Evolutionary conservation across 108 stramenopile genomes (phyloP).

Genomic region (Conticribra guillardii): DNA sequence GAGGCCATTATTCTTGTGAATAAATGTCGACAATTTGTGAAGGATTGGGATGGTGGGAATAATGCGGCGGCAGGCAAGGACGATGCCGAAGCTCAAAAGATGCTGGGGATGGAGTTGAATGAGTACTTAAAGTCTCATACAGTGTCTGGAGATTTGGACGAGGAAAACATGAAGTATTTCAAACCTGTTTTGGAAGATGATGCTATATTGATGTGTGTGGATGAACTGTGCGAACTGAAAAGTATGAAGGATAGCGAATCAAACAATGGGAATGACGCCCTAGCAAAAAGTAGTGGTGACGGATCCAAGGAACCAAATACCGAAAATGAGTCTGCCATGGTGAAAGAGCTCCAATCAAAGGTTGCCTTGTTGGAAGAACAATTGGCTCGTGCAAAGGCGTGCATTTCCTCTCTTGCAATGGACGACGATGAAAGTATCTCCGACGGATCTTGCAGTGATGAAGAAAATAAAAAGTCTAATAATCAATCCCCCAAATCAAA

Average conservation of each 20-base stretch:
- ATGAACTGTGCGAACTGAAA: conserved; percentile 54
- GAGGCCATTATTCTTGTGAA: conserved; percentile 47
- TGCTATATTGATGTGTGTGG: conserved; percentile 55
- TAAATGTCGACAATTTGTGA: conserved; percentile 49
- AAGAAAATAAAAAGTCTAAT: conserved; percentile 1
- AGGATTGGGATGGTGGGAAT: conserved; percentile 24
- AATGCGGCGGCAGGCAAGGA: background rate
- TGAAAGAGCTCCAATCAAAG: conserved; percentile 19
- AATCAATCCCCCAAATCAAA: background rate
- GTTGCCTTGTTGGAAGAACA: conserved; percentile 45
- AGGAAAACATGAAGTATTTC: conserved; percentile 31
- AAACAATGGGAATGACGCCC: conserved; percentile 3
- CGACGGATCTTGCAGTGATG: background rate
- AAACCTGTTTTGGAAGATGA: conserved; percentile 58
- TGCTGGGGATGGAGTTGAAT: conserved; percentile 31
- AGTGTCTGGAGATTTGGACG: conserved; percentile 23
- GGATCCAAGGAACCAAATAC: conserved; percentile 3
- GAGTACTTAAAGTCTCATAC: conserved; percentile 18
- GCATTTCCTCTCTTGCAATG: conserved; percentile 45
- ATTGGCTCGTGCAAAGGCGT: conserved; percentile 40
- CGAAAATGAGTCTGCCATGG: conserved; percentile 7
- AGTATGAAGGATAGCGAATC: conserved; percentile 20
- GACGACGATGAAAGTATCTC: conserved; percentile 26
- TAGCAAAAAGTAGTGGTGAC: background rate
- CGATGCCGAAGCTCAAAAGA: conserved; percentile 1